Conservation (phyloP, 225 moss, liverwort and hornwort species). For the Pleurozium schreberi region DNA sequence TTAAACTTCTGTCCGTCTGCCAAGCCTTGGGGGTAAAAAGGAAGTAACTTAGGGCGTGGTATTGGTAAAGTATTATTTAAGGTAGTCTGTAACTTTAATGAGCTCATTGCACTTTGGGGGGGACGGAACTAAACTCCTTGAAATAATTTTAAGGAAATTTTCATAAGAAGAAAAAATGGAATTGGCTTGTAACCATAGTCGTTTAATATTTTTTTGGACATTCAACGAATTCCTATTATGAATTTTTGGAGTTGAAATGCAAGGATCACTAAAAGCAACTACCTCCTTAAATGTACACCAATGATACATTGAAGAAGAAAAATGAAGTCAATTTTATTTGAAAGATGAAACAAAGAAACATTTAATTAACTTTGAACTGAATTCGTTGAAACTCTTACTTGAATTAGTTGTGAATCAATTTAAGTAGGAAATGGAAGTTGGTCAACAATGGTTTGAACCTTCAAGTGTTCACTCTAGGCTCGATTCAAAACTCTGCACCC, state of each 20-base stretch:
- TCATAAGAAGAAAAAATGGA: background rate
- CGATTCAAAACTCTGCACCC: background rate
- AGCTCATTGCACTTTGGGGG: background rate
- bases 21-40: background rate
- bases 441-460: accelerated
- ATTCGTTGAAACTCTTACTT: background rate
- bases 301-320: background rate
- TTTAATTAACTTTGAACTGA: background rate
- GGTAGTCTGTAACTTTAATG: background rate
- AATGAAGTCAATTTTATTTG: background rate
- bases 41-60: background rate
- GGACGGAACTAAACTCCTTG: background rate
- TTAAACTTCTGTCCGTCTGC: no score
- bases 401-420: background rate
- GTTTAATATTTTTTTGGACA: background rate
- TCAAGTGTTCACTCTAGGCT: accelerated
- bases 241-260: background rate
- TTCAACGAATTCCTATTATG: accelerated
- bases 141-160: background rate
- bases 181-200: background rate
- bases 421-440: background rate
- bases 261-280: accelerated
- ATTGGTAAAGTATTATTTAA: background rate
- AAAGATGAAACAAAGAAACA: accelerated
- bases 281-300: background rate